Conservation (phyloP, 805 yeast genomes). For the Hanseniaspora pseudoguilliermondii region DNA sequence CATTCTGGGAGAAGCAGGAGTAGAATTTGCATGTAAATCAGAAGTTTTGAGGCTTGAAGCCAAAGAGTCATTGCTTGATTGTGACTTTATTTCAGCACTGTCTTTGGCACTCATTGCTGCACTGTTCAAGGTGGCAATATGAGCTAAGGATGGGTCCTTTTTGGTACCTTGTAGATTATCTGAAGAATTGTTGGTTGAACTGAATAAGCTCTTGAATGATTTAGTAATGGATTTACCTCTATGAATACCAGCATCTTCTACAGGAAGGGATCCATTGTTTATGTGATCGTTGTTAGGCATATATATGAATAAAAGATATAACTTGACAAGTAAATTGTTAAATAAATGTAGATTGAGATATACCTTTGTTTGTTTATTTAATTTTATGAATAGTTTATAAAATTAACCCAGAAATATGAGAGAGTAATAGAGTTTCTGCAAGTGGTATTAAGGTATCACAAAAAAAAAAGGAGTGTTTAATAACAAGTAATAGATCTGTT, state of each 20-base stretch:
- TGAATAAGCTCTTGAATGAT: conserved; percentile 22
- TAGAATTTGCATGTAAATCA: neutral
- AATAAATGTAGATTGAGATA: too few relatives aligned
- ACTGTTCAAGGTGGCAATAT: neutral
- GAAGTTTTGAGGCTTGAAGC: neutral
- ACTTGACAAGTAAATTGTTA: too few relatives aligned
- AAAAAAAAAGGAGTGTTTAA: too few relatives aligned
- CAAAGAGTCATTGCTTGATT: neutral
- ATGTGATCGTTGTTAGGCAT: neutral
- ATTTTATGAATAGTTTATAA: too few relatives aligned
- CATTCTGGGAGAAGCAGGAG: neutral
- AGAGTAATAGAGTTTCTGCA: too few relatives aligned
- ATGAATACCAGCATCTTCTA: conserved; percentile 7
- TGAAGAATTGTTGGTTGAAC: neutral
- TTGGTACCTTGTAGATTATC: neutral
- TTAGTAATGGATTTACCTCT: conserved; percentile 22
- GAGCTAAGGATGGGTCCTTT: neutral
- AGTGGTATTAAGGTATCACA: too few relatives aligned
- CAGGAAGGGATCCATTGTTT: conserved; percentile 6
- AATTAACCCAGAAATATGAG: too few relatives aligned
- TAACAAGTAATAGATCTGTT: too few relatives aligned
- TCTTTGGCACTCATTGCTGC: neutral
- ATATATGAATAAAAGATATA: neutral
- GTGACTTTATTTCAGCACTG: neutral
- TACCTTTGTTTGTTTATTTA: too few relatives aligned